phyloP scores from a whole-genome alignment of 495 filamentous ascomycete genomes.

The Letharia lupina region DNA sequence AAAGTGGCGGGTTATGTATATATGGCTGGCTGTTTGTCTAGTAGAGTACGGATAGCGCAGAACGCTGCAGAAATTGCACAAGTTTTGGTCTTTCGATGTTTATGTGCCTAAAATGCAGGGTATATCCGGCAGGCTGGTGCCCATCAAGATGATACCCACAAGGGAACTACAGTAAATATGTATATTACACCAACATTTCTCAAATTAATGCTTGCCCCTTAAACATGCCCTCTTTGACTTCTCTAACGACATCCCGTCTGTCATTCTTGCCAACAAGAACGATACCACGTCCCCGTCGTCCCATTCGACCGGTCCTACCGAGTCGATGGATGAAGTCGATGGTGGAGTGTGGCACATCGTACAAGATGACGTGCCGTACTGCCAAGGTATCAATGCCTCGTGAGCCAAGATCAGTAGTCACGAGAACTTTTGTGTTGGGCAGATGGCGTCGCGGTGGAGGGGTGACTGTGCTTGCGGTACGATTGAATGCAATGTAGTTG shows the following conservation, averaged over 20 bases:
- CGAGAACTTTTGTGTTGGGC: constrained; percentile 77
- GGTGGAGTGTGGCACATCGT: constrained; percentile 90
- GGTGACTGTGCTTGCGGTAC: not conserved
- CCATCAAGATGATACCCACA: not conserved
- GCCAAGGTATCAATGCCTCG: constrained; percentile 92
- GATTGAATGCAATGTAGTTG: constrained; percentile 19
- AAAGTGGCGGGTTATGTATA: not conserved
- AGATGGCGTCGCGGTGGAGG: constrained; percentile 32
- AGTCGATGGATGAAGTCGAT: constrained; percentile 97
- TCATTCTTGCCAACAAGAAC: constrained; percentile 86
- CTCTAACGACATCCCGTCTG: constrained; percentile 78
- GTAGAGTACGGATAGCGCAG: not conserved
- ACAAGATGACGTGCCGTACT: constrained; percentile 82
- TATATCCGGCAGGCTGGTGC: not conserved
- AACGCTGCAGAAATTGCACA: not conserved
- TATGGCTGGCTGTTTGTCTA: not conserved
- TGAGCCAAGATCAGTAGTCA: constrained; percentile 87
- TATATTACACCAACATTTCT: not conserved
- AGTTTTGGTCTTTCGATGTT: not conserved
- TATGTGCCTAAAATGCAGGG: not conserved
- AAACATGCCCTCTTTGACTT: constrained; percentile 93
- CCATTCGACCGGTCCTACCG: constrained; percentile 87
- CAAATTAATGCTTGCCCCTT: constrained; percentile 80
- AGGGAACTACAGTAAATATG: not conserved
- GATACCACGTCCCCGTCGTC: constrained; percentile 76